phyloP scores from a whole-genome alignment of 1,284 basidiomycete species.

The Apiotrichum brassicae region DNA sequence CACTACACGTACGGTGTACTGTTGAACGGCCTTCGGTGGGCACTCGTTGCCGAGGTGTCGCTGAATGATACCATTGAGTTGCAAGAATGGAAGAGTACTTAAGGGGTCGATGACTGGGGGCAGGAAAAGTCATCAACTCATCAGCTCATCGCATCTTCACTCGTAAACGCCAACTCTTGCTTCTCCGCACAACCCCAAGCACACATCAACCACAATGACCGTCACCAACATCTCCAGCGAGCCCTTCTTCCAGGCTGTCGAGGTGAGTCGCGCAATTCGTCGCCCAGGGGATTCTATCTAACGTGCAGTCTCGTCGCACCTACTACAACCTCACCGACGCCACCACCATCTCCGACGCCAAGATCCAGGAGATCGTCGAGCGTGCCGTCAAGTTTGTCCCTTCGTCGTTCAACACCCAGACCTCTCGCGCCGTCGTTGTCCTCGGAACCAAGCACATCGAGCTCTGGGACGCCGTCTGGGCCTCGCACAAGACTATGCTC shows the following conservation, averaged over 20 bases:
- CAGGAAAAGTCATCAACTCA: too few species aligned
- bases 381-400: constrained; percentile 48
- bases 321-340: constrained; percentile 47
- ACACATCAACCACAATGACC: constrained; percentile 7
- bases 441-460: constrained; percentile 46
- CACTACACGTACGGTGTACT: too few species aligned
- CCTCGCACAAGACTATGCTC: constrained; percentile 11
- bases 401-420: constrained; percentile 49
- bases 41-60: too few species aligned
- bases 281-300: too few species aligned
- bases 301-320: constrained; percentile 42
- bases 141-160: too few species aligned
- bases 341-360: constrained; percentile 40
- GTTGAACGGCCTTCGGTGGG: too few species aligned
- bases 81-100: too few species aligned
- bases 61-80: too few species aligned
- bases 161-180: not conserved
- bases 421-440: constrained; percentile 48
- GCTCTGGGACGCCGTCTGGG: constrained; percentile 47
- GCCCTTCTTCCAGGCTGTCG: constrained; percentile 37
- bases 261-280: constrained; percentile 25
- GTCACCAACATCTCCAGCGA: constrained; percentile 7
- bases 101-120: too few species aligned
- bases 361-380: constrained; percentile 46
- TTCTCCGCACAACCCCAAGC: not conserved